Conservation (phyloP, 306 rosid genomes). For the Medicago arabica region DNA sequence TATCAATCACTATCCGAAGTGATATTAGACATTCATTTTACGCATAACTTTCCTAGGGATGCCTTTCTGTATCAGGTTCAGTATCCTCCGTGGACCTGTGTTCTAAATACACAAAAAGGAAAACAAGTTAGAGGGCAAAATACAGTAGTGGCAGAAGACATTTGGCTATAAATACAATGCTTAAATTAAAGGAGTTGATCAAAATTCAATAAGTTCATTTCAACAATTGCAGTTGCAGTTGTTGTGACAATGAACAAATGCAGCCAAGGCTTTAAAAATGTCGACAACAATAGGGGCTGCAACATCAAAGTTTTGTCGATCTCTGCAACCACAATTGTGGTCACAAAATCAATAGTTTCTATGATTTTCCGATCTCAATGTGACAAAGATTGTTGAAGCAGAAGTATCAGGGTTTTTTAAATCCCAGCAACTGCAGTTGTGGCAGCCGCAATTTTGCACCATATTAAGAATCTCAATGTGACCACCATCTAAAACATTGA, state of each 20-base stretch:
- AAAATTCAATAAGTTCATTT: background rate
- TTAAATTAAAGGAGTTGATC: background rate
- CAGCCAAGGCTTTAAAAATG: no score
- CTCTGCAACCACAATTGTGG: background rate
- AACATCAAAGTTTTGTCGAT: background rate
- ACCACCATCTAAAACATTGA: background rate
- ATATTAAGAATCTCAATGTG: background rate
- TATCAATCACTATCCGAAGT: constrained; percentile 33
- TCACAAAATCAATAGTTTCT: background rate
- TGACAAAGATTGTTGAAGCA: background rate
- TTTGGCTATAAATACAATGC: background rate
- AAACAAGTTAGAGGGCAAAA: constrained; percentile 7
- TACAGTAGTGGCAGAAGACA: constrained; percentile 32
- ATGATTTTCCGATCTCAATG: background rate
- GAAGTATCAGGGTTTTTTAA: background rate
- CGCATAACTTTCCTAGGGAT: constrained; percentile 29
- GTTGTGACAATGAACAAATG: no score
- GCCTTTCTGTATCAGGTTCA: constrained; percentile 40
- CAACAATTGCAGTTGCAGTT: no score
- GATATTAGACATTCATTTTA: constrained; percentile 43
- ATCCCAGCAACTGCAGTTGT: background rate
- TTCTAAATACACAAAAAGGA: constrained; percentile 14
- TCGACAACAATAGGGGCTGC: background rate
- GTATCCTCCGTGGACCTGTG: constrained; percentile 47
- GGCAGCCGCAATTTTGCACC: background rate